Evolutionary conservation across 768 basidiomycete species (phyloP).

Genomic region (Phanerodontia chrysosporium): DNA sequence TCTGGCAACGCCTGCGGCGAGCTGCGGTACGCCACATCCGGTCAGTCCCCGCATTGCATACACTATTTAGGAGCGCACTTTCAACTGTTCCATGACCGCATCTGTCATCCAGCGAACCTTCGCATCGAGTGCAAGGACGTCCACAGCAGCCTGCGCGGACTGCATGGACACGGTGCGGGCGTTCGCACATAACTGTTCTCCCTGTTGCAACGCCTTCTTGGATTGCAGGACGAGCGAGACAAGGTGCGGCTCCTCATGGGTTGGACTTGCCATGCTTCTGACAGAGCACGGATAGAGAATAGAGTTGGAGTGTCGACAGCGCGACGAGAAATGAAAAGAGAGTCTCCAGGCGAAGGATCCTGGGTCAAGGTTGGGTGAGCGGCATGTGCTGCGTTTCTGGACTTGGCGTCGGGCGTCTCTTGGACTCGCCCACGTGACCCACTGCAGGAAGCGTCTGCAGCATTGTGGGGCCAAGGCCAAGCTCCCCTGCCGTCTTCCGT

Average conservation of each 20-base stretch:
- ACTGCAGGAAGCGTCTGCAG: no score
- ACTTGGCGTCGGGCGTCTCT: no score
- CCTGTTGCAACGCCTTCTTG: slow-evolving; percentile 77
- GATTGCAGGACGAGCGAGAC: slow-evolving; percentile 76
- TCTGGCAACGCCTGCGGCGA: slow-evolving; percentile 71
- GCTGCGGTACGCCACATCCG: slow-evolving; percentile 32
- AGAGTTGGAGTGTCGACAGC: no score
- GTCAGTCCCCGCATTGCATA: not conserved
- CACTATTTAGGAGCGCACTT: slow-evolving; percentile 38
- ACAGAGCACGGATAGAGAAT: no score
- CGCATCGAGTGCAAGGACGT: slow-evolving; percentile 74
- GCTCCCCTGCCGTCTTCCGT: no score
- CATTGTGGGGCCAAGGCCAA: no score
- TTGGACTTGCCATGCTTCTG: not conserved
- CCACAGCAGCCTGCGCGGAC: slow-evolving; percentile 63
- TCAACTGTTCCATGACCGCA: slow-evolving; percentile 72
- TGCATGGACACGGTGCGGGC: slow-evolving; percentile 61
- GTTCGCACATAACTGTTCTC: slow-evolving; percentile 67
- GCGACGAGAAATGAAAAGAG: no score
- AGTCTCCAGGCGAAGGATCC: no score
- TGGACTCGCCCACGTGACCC: no score
- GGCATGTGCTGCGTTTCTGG: no score
- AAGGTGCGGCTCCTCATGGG: slow-evolving; percentile 53
- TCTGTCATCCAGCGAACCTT: slow-evolving; percentile 76
- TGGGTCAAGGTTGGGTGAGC: no score